Evolutionary conservation across 1,284 basidiomycete species (phyloP), one percentile per base, ranked within the genome.

Genomic region (Papiliotrema flavescens): DNA sequence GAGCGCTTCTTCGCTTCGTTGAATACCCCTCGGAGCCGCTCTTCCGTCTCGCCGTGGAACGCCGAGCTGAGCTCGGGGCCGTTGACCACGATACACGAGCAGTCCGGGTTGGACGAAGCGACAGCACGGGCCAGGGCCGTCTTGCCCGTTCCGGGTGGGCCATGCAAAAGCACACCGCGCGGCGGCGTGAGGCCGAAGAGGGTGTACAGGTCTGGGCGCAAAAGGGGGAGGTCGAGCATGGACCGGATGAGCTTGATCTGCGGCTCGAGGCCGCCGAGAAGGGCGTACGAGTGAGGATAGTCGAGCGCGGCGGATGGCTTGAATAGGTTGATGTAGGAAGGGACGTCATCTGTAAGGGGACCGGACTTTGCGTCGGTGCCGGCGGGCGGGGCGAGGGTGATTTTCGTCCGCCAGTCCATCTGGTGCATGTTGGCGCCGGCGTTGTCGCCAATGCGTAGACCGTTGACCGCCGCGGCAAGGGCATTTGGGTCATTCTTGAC

Each of bases 41-140:
- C 85, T 73, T 98, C 95, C 1, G 94, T 97, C 79, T 98, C 95
- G 41, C 95, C 95, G 67, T 98, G 95, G 69, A 90, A 98, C 0
- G 92, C 90, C 14, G 90, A 92, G 0, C 89, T 90, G 17, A 98
- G 84, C 71, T 97, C 93, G 2, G 96, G 91, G 0, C 96, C 96
- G 63, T 96, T 95, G 69, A 98, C 87, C 51, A 90, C 84, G 56
- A 94, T 82, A 24, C 93, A 87, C 23, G 86, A 85, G 24, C 90
- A 88, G 32, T 82, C 82, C 0, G 87, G 88, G 0, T 89, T 87
- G 3, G 86, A 82, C 11, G 89, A 88, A 0, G 80, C 79, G 54
- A 96, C 92, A 8, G 90, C 89, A 51, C 90, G 85, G 8, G 92
- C 91, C 1, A 96, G 80, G 62, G 94, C 90, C 0, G 94, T 96